Base-by-base conservation (phyloP, 305 asterid species). In the Fraxinus xanthoxyloides region DNA sequence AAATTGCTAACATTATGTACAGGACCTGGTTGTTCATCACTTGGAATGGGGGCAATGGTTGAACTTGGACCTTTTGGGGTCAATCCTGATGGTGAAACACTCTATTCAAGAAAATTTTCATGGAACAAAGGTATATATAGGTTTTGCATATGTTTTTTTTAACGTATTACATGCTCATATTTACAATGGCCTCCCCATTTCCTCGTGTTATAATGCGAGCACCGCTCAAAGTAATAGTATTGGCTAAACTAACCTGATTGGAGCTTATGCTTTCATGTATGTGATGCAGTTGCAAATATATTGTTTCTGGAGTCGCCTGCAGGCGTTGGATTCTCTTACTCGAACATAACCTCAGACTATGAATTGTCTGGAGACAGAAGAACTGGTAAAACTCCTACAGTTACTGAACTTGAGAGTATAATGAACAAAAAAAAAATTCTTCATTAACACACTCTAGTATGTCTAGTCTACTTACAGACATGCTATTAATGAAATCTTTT, bases 1-100 rank as follows among this genome's bases (percentile, higher is more conserved):
- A 61, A 23, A 9, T 23, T 23, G 31, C 2, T 61, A 61, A 23
- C 30, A 15, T 8, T 23, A 7, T 61, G 31, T 5, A 61, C 87
- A 88, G 90, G 90, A 40, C 90, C 90, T 30, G 90, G 89, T 3
- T 86, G 89, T 78, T 88, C 90, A 75, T 88, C 90, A 36, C 84
- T 88, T 19, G 90, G 90, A 5, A 59, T 69, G 59, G 90, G 90
- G 5, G 90, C 89, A 40, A 76, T 88, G 87, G 43, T 21, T 6
- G 90, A 88, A 74, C 69, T 88, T 59, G 90, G 89, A 7, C 89
- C 90, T 70, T 86, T 88, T 72, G 86, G 89, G 23, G 87, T 88
- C 21, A 79, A 85, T 8, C 87, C 88, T 54, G 89, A 88, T 82
- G 89, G 87, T 1, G 84, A 59, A 84, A 88, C 87, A 4, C 89